Base-by-base conservation (phyloP, 768 basidiomycete species). In the Lentinula boryana region DNA sequence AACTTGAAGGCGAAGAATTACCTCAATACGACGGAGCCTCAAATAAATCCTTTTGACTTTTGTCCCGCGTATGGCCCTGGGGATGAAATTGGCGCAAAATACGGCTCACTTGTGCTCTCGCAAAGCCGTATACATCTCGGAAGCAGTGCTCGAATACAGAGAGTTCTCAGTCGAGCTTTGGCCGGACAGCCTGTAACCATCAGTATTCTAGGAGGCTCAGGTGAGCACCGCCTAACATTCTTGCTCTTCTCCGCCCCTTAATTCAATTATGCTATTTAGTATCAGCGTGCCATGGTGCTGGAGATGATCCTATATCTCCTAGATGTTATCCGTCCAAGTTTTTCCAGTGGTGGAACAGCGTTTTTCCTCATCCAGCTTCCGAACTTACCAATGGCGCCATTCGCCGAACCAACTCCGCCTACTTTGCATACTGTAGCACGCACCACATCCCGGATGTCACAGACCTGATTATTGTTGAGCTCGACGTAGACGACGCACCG, bases 311-410 rank as follows among this genome's bases (percentile, higher is more conserved):
- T 4, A 78, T 97, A 60, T 84, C 91, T 0, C 80, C 90, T 0
- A 74, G 74, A 63, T 95, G 96, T 72, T 99, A 98, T 73, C 96
- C 97, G 1, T 87, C 91, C n/a, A 85, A 85, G 57, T 92, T 98
- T 77, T 98, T 98, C 78, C 79, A 88, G 55, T 99, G 97, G 96
- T 97, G 96, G 92, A 93, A 95, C 74, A 82, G 80, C 58, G 84
- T 98, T n/a, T 99, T 99, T 75, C 97, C 96, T 0, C 93, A 99
- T 72, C 96, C 96, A 0, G 95, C 95, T 1, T 94, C 95, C 10
- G 95, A 98, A 71, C 83, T 99, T 66, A 99, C 96, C 31, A 99
- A 99, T 72, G 96, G 96, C 38, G 96, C 96, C 3, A 90, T 95
- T 83, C 83, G 93, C 15, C 86, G 87, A 54, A 95, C 95, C 21